Percentiles rank a stretch among this genome's conserved stretches.
These are phyloP conservation scores for Hamigera avellanea DNA, from an alignment of 495 filamentous ascomycete species.

Conservation along the genomic window DNA sequence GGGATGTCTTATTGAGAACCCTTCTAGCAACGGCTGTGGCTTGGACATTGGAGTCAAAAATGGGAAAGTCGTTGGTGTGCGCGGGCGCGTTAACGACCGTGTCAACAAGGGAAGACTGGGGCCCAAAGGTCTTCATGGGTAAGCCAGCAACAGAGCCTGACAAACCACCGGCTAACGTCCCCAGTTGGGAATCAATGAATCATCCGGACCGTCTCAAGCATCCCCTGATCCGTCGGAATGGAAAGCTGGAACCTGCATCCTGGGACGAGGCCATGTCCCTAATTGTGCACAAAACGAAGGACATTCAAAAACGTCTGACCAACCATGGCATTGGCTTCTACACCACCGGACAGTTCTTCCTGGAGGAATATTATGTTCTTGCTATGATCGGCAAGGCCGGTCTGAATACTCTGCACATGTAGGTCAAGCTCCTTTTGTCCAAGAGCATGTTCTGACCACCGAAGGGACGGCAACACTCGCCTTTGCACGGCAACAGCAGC, in stretches of 20 bases:
- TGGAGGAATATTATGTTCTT: slow-evolving; percentile 10
- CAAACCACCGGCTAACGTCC: too few relatives aligned
- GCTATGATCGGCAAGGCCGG: slow-evolving; percentile 9
- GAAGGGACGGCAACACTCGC: slow-evolving; percentile 6
- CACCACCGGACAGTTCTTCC: slow-evolving; percentile 8
- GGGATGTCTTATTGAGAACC: too few relatives aligned
- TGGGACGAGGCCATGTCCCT: slow-evolving; percentile 9
- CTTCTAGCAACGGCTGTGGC: too few relatives aligned
- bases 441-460: not conserved
- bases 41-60: too few relatives aligned
- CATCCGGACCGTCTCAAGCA: slow-evolving; percentile 6
- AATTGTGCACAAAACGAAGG: slow-evolving; percentile 6
- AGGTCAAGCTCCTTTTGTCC: not conserved
- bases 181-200: slow-evolving; percentile 2
- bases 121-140: too few relatives aligned
- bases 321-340: slow-evolving; percentile 10
- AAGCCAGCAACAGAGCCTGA: too few relatives aligned
- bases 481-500: slow-evolving; percentile 8
- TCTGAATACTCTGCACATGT: slow-evolving; percentile 8
- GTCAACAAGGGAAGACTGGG: too few relatives aligned
- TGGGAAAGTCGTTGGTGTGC: too few relatives aligned
- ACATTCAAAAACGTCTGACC: slow-evolving; percentile 3
- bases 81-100: too few relatives aligned
- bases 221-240: slow-evolving; percentile 7
- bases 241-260: slow-evolving; percentile 5